Evolutionary conservation across 352 stramenopile species (phyloP), one percentile per base, ranked within the genome.

Genomic region (Phytophthora colocasiae): DNA sequence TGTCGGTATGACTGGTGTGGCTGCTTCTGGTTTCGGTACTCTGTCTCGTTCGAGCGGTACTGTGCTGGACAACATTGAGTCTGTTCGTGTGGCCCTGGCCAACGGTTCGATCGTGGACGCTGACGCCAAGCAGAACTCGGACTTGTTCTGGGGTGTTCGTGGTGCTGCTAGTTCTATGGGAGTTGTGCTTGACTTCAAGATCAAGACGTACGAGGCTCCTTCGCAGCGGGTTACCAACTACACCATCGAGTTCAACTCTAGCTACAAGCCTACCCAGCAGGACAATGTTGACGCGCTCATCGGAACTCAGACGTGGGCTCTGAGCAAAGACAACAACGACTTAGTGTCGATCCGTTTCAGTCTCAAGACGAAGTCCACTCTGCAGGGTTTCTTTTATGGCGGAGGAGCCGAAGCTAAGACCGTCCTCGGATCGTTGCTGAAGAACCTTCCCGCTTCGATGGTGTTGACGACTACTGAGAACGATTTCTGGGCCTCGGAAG

Each of bases 1-100:
- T 36, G 65, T 73, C 47, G 65, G 65, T 19, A 73, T 73, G 65
- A 73, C 65, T 10, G 65, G 65, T 58, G 65, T 73, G 26, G 48
- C 56, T 11, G 56, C 49, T 12, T 71, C 63, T 15, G 63, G 63
- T 32, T 71, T 71, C 43, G 63, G 65, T 17, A 69, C 65, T 19
- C 54, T 69, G 15, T 73, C 65, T 22, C 65, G 65, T 40, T 26
- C 36, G 11, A 52, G 32, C 31, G 65, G 65, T 4, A 73, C 65
- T n/a, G 52, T 65, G 39, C 52, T 73, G 24, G 65, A 73, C 59
- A 73, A 73, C 58, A 56, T 73, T 19, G 52, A 44, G 26, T 59
- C 52, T 34, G 58, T 58, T n/a, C 65, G 65, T 27, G 65, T 73
- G 34, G 65, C 65, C 2, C 58, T 73, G 10, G 65, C 65, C 11